phyloP scores from a whole-genome alignment of 2,329 filamentous ascomycete species.

The Ophiostoma tasmaniense region DNA sequence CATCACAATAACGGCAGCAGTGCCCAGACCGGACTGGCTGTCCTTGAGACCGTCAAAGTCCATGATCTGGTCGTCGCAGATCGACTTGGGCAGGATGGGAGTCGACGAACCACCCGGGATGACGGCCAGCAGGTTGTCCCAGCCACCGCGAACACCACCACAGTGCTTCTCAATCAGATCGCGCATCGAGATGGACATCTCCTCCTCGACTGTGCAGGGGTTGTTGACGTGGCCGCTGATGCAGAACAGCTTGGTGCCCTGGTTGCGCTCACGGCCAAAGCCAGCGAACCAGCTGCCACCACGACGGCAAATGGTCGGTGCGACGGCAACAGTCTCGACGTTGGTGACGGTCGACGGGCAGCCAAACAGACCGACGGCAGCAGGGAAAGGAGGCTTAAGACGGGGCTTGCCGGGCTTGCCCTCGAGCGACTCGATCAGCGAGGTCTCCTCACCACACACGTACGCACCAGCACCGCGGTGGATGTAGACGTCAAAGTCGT shows the following conservation, averaged over 20 bases:
- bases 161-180: slow-evolving; percentile 98
- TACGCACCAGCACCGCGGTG: slow-evolving; percentile 97
- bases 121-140: slow-evolving; percentile 93
- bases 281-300: slow-evolving; percentile 87
- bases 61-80: slow-evolving; percentile 96
- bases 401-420: slow-evolving; percentile 98
- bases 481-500: slow-evolving; percentile 95
- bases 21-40: slow-evolving; percentile 92
- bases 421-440: slow-evolving; percentile 94
- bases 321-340: slow-evolving; percentile 92
- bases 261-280: slow-evolving; percentile 92
- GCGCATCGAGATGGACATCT: slow-evolving; percentile 94
- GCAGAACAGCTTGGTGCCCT: slow-evolving; percentile 95
- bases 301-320: slow-evolving; percentile 89
- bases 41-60: slow-evolving; percentile 99
- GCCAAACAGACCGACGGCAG: slow-evolving; percentile 92
- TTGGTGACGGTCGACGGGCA: slow-evolving; percentile 98
- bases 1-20: slow-evolving; percentile 97
- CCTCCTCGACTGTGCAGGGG: slow-evolving; percentile 94
- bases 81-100: slow-evolving; percentile 78
- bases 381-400: slow-evolving; percentile 96
- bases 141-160: slow-evolving; percentile 89
- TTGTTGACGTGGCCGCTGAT: slow-evolving; percentile 99
- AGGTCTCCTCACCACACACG: slow-evolving; percentile 97
- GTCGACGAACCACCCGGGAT: slow-evolving; percentile 97